These are phyloP conservation scores for Leucocoprinus sp. DNA, from an alignment of 768 basidiomycete genomes.

Conservation along the genomic window DNA sequence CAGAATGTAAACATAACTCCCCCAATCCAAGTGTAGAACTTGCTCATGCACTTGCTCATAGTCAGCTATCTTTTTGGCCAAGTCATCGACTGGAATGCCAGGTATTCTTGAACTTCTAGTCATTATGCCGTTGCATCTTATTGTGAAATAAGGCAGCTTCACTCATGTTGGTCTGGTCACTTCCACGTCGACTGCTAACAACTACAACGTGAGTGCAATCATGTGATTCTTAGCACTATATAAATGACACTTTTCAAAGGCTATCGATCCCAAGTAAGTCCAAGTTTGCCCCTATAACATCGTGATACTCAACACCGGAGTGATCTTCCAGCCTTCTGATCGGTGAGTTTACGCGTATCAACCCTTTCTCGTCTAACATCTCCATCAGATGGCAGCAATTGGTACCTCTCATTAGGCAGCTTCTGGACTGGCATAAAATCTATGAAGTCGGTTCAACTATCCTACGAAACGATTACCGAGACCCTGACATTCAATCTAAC, in stretches of 20 bases:
- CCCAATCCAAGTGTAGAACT: background rate
- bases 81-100: conserved; percentile 39
- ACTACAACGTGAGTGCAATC: conserved; percentile 32
- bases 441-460: too few relatives aligned
- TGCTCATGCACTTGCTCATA: conserved; percentile 13
- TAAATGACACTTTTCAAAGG: conserved; percentile 20
- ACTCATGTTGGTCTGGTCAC: conserved; percentile 41
- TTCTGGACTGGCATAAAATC: conserved; percentile 38
- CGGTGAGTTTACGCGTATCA: conserved; percentile 14
- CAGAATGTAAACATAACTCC: conserved; percentile 29
- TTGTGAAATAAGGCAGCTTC: conserved; percentile 26
- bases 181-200: conserved; percentile 27
- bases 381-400: conserved; percentile 29
- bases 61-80: conserved; percentile 49
- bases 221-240: background rate
- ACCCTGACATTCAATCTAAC: background rate
- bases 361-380: background rate
- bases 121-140: conserved; percentile 1
- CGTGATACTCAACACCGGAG: background rate
- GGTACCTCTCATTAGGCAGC: conserved; percentile 44
- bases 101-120: conserved; percentile 15
- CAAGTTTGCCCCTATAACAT: background rate
- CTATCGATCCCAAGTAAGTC: conserved; percentile 46
- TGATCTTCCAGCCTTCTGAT: conserved; percentile 22
- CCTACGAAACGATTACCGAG: too few relatives aligned